Conservation (phyloP, 1,139 yeast genomes). For the Lodderomyces theae region DNA sequence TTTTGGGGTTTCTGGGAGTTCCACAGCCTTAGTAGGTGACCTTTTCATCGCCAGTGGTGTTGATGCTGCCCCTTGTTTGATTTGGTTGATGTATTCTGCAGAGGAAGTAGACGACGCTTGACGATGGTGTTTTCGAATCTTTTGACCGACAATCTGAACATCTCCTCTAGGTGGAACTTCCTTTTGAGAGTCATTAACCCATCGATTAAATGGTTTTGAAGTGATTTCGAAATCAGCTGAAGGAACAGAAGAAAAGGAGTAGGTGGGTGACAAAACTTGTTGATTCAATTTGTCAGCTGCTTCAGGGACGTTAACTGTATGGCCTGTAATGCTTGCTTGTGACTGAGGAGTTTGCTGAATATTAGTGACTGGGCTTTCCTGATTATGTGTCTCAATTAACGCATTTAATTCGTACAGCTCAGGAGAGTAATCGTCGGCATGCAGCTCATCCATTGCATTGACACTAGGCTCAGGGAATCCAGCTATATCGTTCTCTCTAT, state of each 20-base stretch:
- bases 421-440: conserved; percentile 11
- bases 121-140: conserved; percentile 23
- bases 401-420: conserved; percentile 11
- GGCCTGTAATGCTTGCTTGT: not conserved
- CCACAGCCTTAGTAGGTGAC: too few species aligned
- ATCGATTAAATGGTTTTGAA: conserved; percentile 18
- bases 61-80: not conserved
- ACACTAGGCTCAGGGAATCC: conserved; percentile 15
- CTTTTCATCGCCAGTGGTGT: not conserved
- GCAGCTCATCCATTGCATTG: conserved; percentile 13
- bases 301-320: not conserved
- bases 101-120: conserved; percentile 10
- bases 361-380: not conserved
- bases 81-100: conserved; percentile 6
- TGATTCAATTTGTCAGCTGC: not conserved
- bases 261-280: not conserved
- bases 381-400: conserved; percentile 6
- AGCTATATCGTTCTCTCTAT: conserved; percentile 9
- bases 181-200: conserved; percentile 26
- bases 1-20: not conserved
- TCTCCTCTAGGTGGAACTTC: conserved; percentile 43
- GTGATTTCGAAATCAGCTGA: conserved; percentile 6
- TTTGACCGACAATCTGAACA: conserved; percentile 21
- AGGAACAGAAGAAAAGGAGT: not conserved
- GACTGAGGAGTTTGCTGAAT: not conserved